A percentile compares a stretch with the other conserved stretches of the same genome.
Evolutionary conservation across 495 filamentous ascomycete species (phyloP).

Genomic region (Penicillium paradoxum): DNA sequence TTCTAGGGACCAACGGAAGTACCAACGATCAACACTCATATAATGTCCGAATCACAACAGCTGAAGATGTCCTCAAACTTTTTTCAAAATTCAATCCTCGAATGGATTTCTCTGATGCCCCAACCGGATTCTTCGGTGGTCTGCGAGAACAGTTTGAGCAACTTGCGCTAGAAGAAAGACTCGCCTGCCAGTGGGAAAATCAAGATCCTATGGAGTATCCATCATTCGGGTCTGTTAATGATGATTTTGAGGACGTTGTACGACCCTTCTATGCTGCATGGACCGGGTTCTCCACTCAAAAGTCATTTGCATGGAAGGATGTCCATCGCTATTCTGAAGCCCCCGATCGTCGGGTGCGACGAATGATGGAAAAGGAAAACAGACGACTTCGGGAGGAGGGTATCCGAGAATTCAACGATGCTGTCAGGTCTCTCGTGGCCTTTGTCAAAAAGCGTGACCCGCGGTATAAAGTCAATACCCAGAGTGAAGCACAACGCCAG

Average conservation of each 20-base stretch:
- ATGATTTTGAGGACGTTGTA: constrained; percentile 65
- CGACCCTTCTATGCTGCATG: constrained; percentile 79
- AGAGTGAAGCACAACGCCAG: constrained; percentile 77
- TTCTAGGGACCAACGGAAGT: constrained; percentile 56
- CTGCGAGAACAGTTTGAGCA: constrained; percentile 69
- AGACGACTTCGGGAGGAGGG: constrained; percentile 75
- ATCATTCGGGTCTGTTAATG: constrained; percentile 65
- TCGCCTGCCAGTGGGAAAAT: constrained; percentile 64
- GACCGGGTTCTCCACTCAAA: constrained; percentile 76
- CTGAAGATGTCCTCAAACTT: constrained; percentile 66
- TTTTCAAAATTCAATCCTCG: constrained; percentile 70
- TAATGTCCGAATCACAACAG: constrained; percentile 65
- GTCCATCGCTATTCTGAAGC: constrained; percentile 75
- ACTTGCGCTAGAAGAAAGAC: constrained; percentile 75
- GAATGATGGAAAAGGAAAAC: constrained; percentile 95
- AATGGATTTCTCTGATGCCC: constrained; percentile 72
- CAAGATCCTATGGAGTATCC: constrained; percentile 61
- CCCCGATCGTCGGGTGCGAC: constrained; percentile 75
- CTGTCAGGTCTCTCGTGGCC: constrained; percentile 77
- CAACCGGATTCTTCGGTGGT: constrained; percentile 76
- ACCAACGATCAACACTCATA: constrained; percentile 51
- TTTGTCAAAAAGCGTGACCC: constrained; percentile 95
- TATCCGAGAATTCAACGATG: constrained; percentile 85
- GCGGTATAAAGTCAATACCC: constrained; percentile 62
- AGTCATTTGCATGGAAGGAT: constrained; percentile 88